These are phyloP conservation scores for Centrapalus pauciflorus DNA, from an alignment of 129 eudicot species.

Conservation along the genomic window DNA sequence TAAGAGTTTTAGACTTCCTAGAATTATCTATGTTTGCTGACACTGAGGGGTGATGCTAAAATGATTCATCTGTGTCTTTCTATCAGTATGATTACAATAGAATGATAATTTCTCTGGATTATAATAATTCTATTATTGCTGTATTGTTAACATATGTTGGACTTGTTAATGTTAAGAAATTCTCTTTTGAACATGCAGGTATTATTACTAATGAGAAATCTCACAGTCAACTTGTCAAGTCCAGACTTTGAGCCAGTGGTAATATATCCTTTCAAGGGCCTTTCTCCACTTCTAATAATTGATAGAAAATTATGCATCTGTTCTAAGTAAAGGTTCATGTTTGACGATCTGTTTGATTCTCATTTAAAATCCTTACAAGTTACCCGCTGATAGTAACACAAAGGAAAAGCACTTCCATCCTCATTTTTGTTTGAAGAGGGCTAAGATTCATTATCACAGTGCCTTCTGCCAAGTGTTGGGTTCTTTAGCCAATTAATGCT, in stretches of 20 bases:
- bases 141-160: background rate
- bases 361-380: background rate
- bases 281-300: slow-evolving; percentile 8
- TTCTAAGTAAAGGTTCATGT: slow-evolving; percentile 1
- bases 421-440: background rate
- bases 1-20: too few relatives aligned
- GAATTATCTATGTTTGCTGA: background rate
- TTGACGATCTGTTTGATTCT: background rate
- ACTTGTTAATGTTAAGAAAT: background rate
- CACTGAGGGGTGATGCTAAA: too few relatives aligned
- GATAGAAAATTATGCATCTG: slow-evolving; percentile 5
- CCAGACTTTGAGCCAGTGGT: slow-evolving; percentile 95
- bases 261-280: slow-evolving; percentile 17
- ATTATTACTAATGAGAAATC: slow-evolving; percentile 81
- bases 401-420: background rate
- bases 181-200: slow-evolving; percentile 51
- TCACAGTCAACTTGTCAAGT: slow-evolving; percentile 81
- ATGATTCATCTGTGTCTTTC: too few relatives aligned
- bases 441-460: slow-evolving; percentile 1
- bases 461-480: slow-evolving; percentile 1
- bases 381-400: slow-evolving; percentile 2
- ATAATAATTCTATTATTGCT: background rate
- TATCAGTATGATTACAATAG: background rate
- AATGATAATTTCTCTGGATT: background rate
- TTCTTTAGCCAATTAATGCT: background rate